These are phyloP conservation scores for Silene coronaria DNA, from an alignment of 179 eudicot species.

Conservation along the genomic window DNA sequence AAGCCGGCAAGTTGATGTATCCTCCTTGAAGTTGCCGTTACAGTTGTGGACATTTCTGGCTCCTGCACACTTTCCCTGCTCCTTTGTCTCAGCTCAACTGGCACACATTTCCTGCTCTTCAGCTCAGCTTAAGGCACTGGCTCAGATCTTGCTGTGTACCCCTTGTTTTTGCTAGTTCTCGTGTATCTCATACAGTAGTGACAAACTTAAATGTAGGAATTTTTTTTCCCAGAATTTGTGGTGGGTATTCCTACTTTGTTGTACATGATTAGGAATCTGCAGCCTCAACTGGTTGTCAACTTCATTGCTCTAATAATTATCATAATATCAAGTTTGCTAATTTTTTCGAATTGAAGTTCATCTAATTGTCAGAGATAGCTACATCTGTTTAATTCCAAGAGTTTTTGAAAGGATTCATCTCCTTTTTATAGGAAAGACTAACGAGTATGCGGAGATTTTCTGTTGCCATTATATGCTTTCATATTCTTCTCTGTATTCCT, in stretches of 20 bases:
- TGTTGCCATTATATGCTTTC: background rate
- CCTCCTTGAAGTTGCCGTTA: background rate
- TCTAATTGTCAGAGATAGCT: background rate
- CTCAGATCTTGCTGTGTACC: background rate
- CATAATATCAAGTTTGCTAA: slow-evolving; percentile 13
- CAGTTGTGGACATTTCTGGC: background rate
- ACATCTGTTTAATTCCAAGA: background rate
- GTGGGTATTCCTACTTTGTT: slow-evolving; percentile 19
- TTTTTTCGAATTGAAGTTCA: background rate
- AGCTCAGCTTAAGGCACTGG: background rate
- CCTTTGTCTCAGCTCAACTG: background rate
- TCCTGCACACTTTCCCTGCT: slow-evolving; percentile 1
- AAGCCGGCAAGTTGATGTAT: background rate
- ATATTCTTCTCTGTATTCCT: background rate
- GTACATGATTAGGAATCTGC: slow-evolving; percentile 31
- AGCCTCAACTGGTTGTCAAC: slow-evolving; percentile 2
- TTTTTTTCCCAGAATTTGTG: background rate
- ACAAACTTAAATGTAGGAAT: slow-evolving; percentile 4
- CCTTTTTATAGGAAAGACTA: too few relatives aligned
- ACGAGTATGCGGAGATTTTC: background rate
- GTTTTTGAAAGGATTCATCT: background rate
- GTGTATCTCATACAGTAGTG: background rate
- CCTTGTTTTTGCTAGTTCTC: background rate
- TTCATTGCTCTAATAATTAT: slow-evolving; percentile 10
- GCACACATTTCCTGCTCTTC: background rate